A percentile compares a stretch with the other conserved stretches of the same genome.
Conservation (phyloP, 108 stramenopile genomes). For the Pseudonitzschia delicatissima region DNA sequence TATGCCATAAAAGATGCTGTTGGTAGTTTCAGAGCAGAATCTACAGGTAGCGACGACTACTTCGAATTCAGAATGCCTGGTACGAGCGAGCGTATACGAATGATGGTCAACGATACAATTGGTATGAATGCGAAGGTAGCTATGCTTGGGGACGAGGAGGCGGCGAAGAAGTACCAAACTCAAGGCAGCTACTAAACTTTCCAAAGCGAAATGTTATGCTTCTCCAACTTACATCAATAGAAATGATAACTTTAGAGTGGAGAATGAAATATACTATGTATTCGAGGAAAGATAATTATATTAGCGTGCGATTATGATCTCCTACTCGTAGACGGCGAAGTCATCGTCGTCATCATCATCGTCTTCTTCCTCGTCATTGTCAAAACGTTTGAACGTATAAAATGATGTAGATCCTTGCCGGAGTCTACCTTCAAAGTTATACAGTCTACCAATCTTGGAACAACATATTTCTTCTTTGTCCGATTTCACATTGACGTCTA, state of each 20-base stretch:
- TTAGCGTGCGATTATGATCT: background rate
- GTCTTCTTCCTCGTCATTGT: constrained; percentile 16
- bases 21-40: constrained; percentile 49
- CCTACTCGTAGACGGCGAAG: background rate
- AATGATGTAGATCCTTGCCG: constrained; percentile 50
- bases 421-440: constrained; percentile 45
- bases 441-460: constrained; percentile 39
- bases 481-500: background rate
- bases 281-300: no score
- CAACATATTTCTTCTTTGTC: constrained; percentile 24
- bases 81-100: constrained; percentile 82
- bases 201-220: no score
- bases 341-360: constrained; percentile 8
- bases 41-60: constrained; percentile 35
- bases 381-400: constrained; percentile 46
- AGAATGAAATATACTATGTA: no score
- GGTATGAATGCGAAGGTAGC: constrained; percentile 39
- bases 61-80: constrained; percentile 89
- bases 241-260: no score
- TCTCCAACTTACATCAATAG: no score
- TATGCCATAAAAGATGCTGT: constrained; percentile 94
- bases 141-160: constrained; percentile 24
- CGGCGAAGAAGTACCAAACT: constrained; percentile 23
- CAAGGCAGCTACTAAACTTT: constrained; percentile 39
- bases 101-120: constrained; percentile 63